Base-by-base conservation (phyloP, 2,329 filamentous ascomycete genomes). In the Ilyonectria robusta region DNA sequence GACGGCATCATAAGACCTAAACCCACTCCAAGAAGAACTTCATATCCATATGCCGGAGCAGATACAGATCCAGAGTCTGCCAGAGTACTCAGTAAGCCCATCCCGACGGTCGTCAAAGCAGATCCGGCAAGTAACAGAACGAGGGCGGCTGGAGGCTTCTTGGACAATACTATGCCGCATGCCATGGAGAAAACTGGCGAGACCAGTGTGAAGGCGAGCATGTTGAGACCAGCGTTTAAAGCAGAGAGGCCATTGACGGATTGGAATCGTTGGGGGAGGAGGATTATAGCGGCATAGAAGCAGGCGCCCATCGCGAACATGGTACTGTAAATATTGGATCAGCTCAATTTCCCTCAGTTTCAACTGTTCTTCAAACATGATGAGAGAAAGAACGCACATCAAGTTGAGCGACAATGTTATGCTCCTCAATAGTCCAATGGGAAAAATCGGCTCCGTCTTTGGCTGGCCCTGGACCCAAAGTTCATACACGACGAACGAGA, bases 201-300 rank as follows among this genome's bases (percentile, higher is more conserved):
- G 6, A 62, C 59, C 2, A 62, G 31, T 10, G 59, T 62, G 40
- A 62, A 26, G 4, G 59, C 50, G 40, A 62, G 59, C 3, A 62
- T 29, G 2, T 55, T 15, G 8, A 62, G 55, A 2, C 59, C 59
- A 19, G 59, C 59, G 3, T 50, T 17, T 2, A 50, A 55, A 15
- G 59, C 59, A 2, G 59, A 55, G 17, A 50, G 55, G 31, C 55
- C 48, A 19, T 62, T 62, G 37, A 62, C 59, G 31, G 55, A 50
- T 29, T 62, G 59, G 51, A 47, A 62, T 4, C 59, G 59, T 19
- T 62, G 59, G 2, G 59, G 59, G 4, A 62, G 47, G 13, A 55
- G 50, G 33, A 62, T 62, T 50, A 62, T 50, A 6, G 59, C 50
- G 50, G 55, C 59, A 11, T 62, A 62, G 10, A 62, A 60, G 59